Evolutionary conservation across 108 stramenopile genomes (phyloP).

Genomic region (Cyclostephanos tholiformis): DNA sequence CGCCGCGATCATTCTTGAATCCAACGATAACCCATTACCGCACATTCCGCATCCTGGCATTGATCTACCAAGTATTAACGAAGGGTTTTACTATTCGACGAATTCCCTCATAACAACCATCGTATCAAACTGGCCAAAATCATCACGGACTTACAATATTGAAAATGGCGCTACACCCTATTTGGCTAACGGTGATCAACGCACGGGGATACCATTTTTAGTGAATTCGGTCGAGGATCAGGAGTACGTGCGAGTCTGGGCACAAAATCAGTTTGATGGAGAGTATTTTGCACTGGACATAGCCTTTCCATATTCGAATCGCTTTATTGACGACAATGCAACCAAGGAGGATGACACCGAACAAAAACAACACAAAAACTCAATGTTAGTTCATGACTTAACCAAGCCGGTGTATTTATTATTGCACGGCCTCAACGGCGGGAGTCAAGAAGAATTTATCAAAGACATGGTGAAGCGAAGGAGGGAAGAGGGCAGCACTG

Average conservation of each 20-base stretch:
- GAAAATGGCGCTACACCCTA: conserved; percentile 70
- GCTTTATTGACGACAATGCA: not conserved
- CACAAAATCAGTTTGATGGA: conserved; percentile 49
- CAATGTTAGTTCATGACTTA: conserved; percentile 46
- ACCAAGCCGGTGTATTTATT: conserved; percentile 83
- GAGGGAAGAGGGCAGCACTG: conserved; percentile 62
- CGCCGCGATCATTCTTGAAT: too few relatives aligned
- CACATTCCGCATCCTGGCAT: conserved; percentile 36
- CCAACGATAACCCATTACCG: too few relatives aligned
- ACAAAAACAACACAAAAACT: conserved; percentile 47
- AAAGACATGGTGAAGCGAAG: conserved; percentile 72
- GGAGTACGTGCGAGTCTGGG: conserved; percentile 63
- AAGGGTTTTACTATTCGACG: conserved; percentile 68
- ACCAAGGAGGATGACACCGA: conserved; percentile 61
- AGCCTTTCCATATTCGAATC: conserved; percentile 59
- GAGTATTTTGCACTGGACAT: conserved; percentile 84
- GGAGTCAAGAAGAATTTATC: conserved; percentile 82
- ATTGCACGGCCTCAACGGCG: conserved; percentile 92
- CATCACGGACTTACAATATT: conserved; percentile 53
- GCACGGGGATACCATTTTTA: conserved; percentile 83
- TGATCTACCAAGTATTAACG: conserved; percentile 50
- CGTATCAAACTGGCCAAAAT: conserved; percentile 60
- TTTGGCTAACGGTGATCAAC: conserved; percentile 78
- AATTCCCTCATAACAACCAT: conserved; percentile 59
- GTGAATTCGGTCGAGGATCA: conserved; percentile 53